A percentile compares a stretch with the other conserved stretches of the same genome.
Evolutionary conservation across 2,329 filamentous ascomycete genomes (phyloP).

Genomic region (Grosmannia penicillata): DNA sequence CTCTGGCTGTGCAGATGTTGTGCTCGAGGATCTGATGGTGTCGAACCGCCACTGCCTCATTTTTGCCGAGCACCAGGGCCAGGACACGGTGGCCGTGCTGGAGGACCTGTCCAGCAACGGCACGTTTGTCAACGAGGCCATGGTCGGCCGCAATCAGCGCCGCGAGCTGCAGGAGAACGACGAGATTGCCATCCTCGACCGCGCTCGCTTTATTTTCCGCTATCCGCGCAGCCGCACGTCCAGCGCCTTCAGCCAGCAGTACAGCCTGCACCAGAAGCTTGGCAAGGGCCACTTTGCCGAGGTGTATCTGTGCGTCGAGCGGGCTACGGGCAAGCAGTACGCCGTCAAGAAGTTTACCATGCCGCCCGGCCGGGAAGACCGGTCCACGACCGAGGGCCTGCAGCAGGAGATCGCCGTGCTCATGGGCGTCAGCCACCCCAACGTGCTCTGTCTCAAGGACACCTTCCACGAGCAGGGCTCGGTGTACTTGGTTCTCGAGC

Average conservation of each 20-base stretch:
- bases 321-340: slow-evolving; percentile 63
- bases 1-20: slow-evolving; percentile 42
- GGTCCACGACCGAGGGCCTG: slow-evolving; percentile 68
- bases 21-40: slow-evolving; percentile 61
- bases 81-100: slow-evolving; percentile 51
- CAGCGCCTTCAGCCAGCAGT: slow-evolving; percentile 74
- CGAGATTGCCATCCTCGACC: slow-evolving; percentile 74
- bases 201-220: slow-evolving; percentile 78
- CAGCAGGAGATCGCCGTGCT: slow-evolving; percentile 94
- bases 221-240: slow-evolving; percentile 66
- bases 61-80: slow-evolving; percentile 21
- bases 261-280: slow-evolving; percentile 67
- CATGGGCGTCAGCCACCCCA: slow-evolving; percentile 93
- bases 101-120: slow-evolving; percentile 94
- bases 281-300: slow-evolving; percentile 94
- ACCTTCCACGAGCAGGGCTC: slow-evolving; percentile 86
- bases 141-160: slow-evolving; percentile 83
- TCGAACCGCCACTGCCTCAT: slow-evolving; percentile 66
- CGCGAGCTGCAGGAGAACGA: slow-evolving; percentile 81
- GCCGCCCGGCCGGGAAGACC: slow-evolving; percentile 65
- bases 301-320: slow-evolving; percentile 83
- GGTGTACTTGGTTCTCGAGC: slow-evolving; percentile 80
- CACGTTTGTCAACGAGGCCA: slow-evolving; percentile 85
- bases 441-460: slow-evolving; percentile 83
- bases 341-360: slow-evolving; percentile 95